Conservation (phyloP, 2,329 filamentous ascomycete genomes). For the Aureobasidium sp. region DNA sequence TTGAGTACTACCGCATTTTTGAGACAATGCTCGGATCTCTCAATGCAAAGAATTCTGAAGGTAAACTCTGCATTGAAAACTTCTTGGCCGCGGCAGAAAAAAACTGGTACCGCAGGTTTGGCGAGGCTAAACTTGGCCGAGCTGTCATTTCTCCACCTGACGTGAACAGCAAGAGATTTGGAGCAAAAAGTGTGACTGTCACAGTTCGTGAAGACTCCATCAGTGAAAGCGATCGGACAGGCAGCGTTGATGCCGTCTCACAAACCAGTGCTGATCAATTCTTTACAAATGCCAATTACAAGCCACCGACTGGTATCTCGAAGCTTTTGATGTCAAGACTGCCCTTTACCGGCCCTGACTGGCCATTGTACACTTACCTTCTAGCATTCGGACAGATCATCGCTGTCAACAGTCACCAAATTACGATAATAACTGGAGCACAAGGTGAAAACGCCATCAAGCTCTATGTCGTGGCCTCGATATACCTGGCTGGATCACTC, state of each 20-base stretch:
- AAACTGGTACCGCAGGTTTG: slow-evolving; percentile 56
- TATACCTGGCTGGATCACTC: slow-evolving; percentile 52
- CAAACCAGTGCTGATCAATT: slow-evolving; percentile 41
- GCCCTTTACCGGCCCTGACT: slow-evolving; percentile 45
- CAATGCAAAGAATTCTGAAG: slow-evolving; percentile 51
- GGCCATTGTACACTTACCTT: slow-evolving; percentile 57
- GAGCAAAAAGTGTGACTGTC: slow-evolving; percentile 32
- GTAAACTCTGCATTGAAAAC: slow-evolving; percentile 56
- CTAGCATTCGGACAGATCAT: slow-evolving; percentile 57
- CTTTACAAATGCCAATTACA: slow-evolving; percentile 49
- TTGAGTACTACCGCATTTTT: slow-evolving; percentile 54
- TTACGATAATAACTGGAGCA: slow-evolving; percentile 58
- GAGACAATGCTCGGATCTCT: slow-evolving; percentile 50
- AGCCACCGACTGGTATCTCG: slow-evolving; percentile 49
- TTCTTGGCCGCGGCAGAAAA: slow-evolving; percentile 60
- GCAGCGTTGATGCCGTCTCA: background rate
- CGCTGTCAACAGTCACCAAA: slow-evolving; percentile 60
- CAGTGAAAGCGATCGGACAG: slow-evolving; percentile 23
- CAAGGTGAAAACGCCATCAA: slow-evolving; percentile 52
- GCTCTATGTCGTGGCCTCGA: slow-evolving; percentile 53
- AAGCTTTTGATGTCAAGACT: slow-evolving; percentile 51
- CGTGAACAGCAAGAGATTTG: slow-evolving; percentile 29
- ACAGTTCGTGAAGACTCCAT: slow-evolving; percentile 33
- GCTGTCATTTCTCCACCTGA: slow-evolving; percentile 29
- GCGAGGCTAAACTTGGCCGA: slow-evolving; percentile 52